Base-by-base conservation (phyloP, 2,329 filamentous ascomycete species). In the Erysiphe pulchra region DNA sequence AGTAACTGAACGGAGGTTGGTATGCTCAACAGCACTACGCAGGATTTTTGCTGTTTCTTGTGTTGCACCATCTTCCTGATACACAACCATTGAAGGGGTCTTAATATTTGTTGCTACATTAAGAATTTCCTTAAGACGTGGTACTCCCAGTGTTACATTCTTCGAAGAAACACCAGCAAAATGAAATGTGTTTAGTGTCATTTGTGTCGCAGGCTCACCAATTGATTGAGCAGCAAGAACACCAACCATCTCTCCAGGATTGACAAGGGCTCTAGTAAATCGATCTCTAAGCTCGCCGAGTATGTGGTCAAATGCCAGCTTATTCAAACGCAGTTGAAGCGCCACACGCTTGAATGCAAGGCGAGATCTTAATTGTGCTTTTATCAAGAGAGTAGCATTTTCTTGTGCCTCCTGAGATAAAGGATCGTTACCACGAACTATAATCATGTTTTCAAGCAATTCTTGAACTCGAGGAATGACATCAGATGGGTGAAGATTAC, bases 101-200 rank as follows among this genome's bases (percentile, higher is more conserved):
- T 95, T 98, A 68, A 98, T 94, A 63, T 95, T 92, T 54, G 80
- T 86, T 0, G 92, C 90, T 48, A 98, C 77, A 61, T 98, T 98
- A 47, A 98, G 71, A 75, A 98, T 98, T 66, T 98, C 90, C 71
- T 98, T 98, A 44, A 98, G 74, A 76, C 90, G 87, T 39, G 90
- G 90, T 39, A 98, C 90, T 84, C 90, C 90, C 43, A 98, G 77
- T 0, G 90, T 98, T 46, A 98, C 87, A 70, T 98, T 98, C 78
- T 98, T 98, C 20, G 87, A 93, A 34, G 92, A 93, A 49, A 98
- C 85, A 93, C 90, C 90, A 62, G 90, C 86, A 62, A 98, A 98
- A 70, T 98, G 90, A 80, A 98, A 98, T 20, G 90, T 98, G 66
- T 98, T 98, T 49, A 98, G 67, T 1, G 90, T 98, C 90, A 98